A percentile compares a stretch with the other conserved stretches of the same genome.
These are phyloP conservation scores for Haematococcus sp. DNA, from an alignment of 139 green algal species.

Conservation along the genomic window DNA sequence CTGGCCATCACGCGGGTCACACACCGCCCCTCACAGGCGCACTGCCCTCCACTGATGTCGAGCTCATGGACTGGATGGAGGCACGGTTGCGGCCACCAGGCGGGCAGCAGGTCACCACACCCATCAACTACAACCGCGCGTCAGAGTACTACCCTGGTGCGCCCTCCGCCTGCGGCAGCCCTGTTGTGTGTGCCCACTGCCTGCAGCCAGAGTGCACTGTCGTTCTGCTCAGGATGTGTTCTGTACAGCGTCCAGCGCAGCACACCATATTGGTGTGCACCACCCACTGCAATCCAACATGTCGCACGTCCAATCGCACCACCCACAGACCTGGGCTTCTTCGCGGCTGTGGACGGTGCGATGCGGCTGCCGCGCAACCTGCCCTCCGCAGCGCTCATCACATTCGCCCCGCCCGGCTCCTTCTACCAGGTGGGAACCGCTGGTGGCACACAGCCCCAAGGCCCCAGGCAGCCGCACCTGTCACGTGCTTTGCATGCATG, in stretches of 20 bases:
- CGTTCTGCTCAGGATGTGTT: too few relatives aligned
- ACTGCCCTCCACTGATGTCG: slow-evolving; percentile 39
- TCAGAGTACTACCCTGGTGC: slow-evolving; percentile 37
- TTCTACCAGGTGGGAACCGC: slow-evolving; percentile 44
- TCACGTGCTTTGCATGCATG: neutral
- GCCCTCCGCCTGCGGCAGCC: too few relatives aligned
- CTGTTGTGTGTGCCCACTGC: neutral
- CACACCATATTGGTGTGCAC: neutral
- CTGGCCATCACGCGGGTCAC: too few relatives aligned
- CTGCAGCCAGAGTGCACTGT: neutral
- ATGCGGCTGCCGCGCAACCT: slow-evolving; percentile 40
- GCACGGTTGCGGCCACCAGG: slow-evolving; percentile 11
- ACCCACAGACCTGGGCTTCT: slow-evolving; percentile 50
- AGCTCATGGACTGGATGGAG: slow-evolving; percentile 55
- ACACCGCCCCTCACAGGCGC: slow-evolving; percentile 15
- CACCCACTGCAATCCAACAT: neutral
- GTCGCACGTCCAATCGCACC: neutral
- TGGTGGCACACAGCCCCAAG: neutral
- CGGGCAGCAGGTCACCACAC: neutral
- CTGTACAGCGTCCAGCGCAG: neutral
- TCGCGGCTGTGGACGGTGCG: slow-evolving; percentile 55
- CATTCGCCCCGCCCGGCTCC: slow-evolving; percentile 51
- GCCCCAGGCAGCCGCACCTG: neutral
- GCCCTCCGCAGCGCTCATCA: slow-evolving; percentile 49
- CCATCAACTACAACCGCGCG: slow-evolving; percentile 37